phyloP scores from a whole-genome alignment of 768 basidiomycete species.

The Bullera alba region DNA sequence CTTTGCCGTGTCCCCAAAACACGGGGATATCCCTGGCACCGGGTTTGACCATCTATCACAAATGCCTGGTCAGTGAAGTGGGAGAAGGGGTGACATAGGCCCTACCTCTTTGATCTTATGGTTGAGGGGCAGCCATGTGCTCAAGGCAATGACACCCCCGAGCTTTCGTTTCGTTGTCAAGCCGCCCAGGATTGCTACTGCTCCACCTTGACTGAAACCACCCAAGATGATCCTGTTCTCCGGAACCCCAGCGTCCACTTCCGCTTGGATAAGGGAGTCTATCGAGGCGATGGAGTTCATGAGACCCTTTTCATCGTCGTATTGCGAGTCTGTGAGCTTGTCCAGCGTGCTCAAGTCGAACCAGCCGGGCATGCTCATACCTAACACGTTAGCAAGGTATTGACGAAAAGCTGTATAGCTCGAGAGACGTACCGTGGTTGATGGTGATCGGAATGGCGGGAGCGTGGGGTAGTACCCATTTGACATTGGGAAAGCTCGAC shows the following conservation, averaged over 20 bases:
- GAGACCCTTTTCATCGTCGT: slow-evolving; percentile 75
- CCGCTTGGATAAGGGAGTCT: slow-evolving; percentile 63
- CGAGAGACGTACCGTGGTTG: slow-evolving; percentile 61
- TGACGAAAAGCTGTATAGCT: no score
- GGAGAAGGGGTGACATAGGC: not conserved
- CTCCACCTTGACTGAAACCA: slow-evolving; percentile 80
- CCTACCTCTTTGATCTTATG: slow-evolving; percentile 53
- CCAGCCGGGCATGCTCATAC: slow-evolving; percentile 50
- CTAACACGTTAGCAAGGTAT: slow-evolving; percentile 5
- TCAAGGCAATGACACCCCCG: slow-evolving; percentile 65
- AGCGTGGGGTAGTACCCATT: slow-evolving; percentile 85
- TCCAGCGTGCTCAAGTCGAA: slow-evolving; percentile 66
- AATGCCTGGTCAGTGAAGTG: not conserved
- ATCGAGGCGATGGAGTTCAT: slow-evolving; percentile 58
- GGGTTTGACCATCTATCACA: slow-evolving; percentile 56
- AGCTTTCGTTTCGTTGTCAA: slow-evolving; percentile 62
- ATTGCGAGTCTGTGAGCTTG: slow-evolving; percentile 37
- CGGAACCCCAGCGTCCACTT: slow-evolving; percentile 65
- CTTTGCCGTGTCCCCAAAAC: slow-evolving; percentile 79
- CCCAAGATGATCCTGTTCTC: slow-evolving; percentile 70
- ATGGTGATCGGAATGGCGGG: slow-evolving; percentile 62
- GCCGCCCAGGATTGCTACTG: slow-evolving; percentile 69
- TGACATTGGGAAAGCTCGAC: slow-evolving; percentile 61
- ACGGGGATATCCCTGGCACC: slow-evolving; percentile 62
- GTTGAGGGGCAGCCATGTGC: slow-evolving; percentile 70